A percentile compares a stretch with the other conserved stretches of the same genome.
Conservation (phyloP, 805 yeast genomes). For the Clavispora santaluciae region DNA sequence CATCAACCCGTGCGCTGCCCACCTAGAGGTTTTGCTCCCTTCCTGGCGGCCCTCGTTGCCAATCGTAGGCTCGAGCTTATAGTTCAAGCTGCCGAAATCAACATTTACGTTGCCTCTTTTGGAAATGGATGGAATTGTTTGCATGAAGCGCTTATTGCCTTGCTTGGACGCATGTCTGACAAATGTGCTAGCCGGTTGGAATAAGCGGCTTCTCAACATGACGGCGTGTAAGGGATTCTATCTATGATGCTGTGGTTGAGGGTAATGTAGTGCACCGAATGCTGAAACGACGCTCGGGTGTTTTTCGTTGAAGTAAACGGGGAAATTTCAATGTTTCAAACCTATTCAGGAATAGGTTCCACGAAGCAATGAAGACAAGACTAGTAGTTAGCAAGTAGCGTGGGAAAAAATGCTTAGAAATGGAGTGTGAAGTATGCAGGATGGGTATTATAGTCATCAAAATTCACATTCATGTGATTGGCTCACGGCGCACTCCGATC, state of each 20-base stretch:
- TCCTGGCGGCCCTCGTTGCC: background rate
- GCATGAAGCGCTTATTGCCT: constrained; percentile 22
- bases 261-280: background rate
- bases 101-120: constrained; percentile 10
- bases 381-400: background rate
- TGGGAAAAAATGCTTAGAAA: background rate
- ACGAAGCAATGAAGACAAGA: background rate
- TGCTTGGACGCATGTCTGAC: constrained; percentile 13
- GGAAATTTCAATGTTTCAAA: no score
- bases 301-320: no score
- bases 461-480: background rate
- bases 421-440: background rate
- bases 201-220: constrained; percentile 11
- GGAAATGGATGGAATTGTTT: constrained; percentile 19
- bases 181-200: constrained; percentile 6
- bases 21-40: constrained; percentile 15
- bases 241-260: background rate
- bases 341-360: background rate
- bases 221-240: background rate
- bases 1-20: constrained; percentile 29
- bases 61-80: constrained; percentile 7
- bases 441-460: background rate
- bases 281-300: no score
- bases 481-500: background rate
- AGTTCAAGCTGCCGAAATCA: constrained; percentile 8